Percentiles rank a stretch among this genome's conserved stretches.
Evolutionary conservation across 2,329 filamentous ascomycete genomes (phyloP).

Genomic region (Colletotrichum karsti): DNA sequence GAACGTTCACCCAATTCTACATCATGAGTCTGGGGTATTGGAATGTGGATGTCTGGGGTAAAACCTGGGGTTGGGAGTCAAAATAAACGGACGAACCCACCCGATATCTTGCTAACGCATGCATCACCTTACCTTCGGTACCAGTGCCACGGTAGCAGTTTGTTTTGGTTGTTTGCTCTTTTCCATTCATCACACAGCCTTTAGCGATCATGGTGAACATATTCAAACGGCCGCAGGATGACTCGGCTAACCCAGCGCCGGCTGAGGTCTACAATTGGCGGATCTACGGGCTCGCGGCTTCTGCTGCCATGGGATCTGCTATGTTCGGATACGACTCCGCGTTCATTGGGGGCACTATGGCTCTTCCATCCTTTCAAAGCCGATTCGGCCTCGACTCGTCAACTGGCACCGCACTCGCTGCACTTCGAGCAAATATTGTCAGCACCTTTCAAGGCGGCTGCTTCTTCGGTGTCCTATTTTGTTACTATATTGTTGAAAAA

Average conservation of each 20-base stretch:
- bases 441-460: constrained; percentile 64
- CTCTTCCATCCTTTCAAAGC: constrained; percentile 31
- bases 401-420: constrained; percentile 12
- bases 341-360: constrained; percentile 35
- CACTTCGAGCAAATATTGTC: constrained; percentile 39
- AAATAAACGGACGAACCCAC: neutral
- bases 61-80: neutral
- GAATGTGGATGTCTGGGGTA: constrained; percentile 1
- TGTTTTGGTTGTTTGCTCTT: neutral
- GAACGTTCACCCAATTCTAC: neutral
- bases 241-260: constrained; percentile 28
- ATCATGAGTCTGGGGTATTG: neutral
- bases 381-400: constrained; percentile 25
- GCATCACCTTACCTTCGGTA: neutral
- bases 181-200: neutral
- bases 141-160: neutral
- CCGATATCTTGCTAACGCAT: neutral
- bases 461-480: constrained; percentile 61
- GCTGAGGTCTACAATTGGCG: constrained; percentile 37
- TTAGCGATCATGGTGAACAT: neutral
- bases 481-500: constrained; percentile 62
- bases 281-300: constrained; percentile 35
- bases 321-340: constrained; percentile 38
- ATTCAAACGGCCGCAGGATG: constrained; percentile 16
- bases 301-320: constrained; percentile 35